Percentiles rank a stretch among this genome's conserved stretches.
phyloP scores from a whole-genome alignment of 768 basidiomycete species.

The Ramaria rubella region DNA sequence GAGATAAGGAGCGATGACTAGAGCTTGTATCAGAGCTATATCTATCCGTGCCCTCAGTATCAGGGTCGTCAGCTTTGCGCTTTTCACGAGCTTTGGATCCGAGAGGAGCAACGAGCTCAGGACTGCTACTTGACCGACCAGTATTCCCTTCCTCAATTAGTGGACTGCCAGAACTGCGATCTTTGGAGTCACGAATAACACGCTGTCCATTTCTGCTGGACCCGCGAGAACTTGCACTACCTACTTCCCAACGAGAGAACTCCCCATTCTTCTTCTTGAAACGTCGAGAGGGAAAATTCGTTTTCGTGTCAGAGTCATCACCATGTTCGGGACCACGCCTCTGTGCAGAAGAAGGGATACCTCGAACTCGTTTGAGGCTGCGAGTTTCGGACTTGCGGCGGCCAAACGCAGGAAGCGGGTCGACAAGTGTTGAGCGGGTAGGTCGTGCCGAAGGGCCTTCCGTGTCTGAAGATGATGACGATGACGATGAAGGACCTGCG shows the following conservation, averaged over 20 bases:
- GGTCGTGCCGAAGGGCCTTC: neutral
- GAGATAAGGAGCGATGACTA: neutral
- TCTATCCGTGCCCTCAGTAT: neutral
- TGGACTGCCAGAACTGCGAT: neutral
- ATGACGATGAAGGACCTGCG: conserved; percentile 1
- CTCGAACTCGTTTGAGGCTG: too few species aligned
- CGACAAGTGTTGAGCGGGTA: neutral
- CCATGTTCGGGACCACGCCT: too few species aligned
- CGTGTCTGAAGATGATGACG: conserved; percentile 8
- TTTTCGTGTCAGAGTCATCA: neutral
- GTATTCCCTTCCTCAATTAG: neutral
- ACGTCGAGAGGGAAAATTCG: neutral
- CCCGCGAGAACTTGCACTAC: neutral
- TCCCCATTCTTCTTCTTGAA: neutral
- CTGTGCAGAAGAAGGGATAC: too few species aligned
- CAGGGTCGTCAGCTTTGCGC: neutral
- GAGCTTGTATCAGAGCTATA: neutral
- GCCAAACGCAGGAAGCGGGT: neutral
- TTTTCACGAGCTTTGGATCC: neutral
- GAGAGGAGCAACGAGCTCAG: neutral
- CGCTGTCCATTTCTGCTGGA: neutral
- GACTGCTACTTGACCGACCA: neutral
- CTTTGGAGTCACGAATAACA: neutral
- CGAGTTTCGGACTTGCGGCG: neutral
- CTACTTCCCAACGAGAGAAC: neutral